A percentile compares a stretch with the other conserved stretches of the same genome.
Conservation (phyloP, 148 eudicot species). For the Hydrangea macrophylla region DNA sequence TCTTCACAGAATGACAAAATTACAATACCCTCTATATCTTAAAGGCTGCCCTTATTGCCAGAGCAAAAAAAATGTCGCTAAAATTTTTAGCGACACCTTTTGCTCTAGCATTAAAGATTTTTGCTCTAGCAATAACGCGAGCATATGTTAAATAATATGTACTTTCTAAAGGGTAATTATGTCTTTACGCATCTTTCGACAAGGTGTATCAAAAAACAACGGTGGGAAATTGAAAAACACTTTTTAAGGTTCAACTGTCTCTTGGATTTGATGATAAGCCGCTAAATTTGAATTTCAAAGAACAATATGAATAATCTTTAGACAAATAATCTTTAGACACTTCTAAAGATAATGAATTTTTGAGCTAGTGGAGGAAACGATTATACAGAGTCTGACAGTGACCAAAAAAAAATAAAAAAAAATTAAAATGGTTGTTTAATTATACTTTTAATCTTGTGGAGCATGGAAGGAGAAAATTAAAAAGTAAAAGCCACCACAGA, state of each 20-base stretch:
- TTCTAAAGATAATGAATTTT: neutral
- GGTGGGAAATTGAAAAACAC: neutral
- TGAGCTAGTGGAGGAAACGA: neutral
- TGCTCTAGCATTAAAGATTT: too few species aligned
- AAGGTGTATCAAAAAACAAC: neutral
- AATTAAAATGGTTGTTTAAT: neutral
- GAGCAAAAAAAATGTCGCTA: too few species aligned
- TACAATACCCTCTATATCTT: neutral
- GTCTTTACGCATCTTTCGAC: neutral
- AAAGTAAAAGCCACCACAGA: neutral
- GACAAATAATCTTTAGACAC: neutral
- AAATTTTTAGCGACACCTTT: too few species aligned
- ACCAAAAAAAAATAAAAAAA: too few species aligned
- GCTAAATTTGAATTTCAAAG: slow-evolving; percentile 1
- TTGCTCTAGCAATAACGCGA: too few species aligned
- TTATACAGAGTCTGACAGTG: too few species aligned
- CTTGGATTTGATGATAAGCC: neutral
- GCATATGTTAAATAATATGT: too few species aligned
- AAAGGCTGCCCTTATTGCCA: too few species aligned
- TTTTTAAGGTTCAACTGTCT: slow-evolving; percentile 1
- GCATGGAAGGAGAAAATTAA: neutral
- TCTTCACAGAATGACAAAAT: neutral
- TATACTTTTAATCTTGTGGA: too few species aligned
- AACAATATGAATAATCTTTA: too few species aligned
- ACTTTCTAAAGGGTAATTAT: neutral